phyloP scores from a whole-genome alignment of 208 protist species.

The Naegleria lovaniensis region DNA sequence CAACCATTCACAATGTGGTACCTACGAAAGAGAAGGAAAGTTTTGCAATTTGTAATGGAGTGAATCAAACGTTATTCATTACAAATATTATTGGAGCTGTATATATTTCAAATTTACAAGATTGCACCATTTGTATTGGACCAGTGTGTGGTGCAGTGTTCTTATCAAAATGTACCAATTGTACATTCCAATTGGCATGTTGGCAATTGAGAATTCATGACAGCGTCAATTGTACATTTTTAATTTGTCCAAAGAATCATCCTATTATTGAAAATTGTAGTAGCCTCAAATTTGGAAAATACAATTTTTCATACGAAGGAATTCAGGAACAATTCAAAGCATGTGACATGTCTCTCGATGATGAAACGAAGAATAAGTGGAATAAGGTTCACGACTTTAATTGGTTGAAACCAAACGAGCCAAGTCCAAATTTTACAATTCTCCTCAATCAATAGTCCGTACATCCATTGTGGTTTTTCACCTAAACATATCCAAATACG shows the following conservation, averaged over 20 bases:
- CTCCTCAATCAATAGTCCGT: neutral
- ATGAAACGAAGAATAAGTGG: conserved; percentile 2
- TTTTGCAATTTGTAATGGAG: conserved; percentile 7
- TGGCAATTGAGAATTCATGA: conserved; percentile 17
- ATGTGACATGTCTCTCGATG: neutral
- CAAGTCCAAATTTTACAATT: conserved; percentile 1
- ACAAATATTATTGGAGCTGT: neutral
- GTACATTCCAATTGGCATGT: neutral
- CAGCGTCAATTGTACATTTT: neutral
- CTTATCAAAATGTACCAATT: neutral
- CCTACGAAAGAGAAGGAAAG: neutral
- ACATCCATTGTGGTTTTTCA: too few relatives aligned
- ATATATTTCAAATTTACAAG: neutral
- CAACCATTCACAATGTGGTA: neutral
- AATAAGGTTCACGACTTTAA: conserved; percentile 15
- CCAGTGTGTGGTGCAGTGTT: neutral
- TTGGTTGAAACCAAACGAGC: conserved; percentile 14
- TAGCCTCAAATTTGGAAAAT: neutral
- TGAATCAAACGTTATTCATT: neutral
- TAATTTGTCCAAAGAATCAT: neutral
- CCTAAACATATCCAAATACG: too few relatives aligned
- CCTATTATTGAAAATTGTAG: conserved; percentile 25
- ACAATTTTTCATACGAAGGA: neutral
- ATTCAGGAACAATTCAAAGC: neutral
- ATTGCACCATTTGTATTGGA: neutral